Evolutionary conservation across 805 yeast species (phyloP), one percentile per base, ranked within the genome.

Genomic region (Monosporozyma aerobia): DNA sequence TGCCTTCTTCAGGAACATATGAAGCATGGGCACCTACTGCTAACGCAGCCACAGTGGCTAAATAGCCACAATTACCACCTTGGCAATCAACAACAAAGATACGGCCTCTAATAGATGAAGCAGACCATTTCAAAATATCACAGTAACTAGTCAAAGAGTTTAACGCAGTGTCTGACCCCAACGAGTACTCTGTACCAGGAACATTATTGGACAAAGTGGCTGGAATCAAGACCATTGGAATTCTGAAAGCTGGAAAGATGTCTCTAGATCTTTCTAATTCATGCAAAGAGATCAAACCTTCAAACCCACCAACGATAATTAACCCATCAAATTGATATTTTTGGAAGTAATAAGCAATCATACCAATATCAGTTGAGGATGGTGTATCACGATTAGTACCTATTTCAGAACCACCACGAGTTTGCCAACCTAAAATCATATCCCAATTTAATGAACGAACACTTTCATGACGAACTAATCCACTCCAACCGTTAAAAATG

Each of bases 121-220:
- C 94, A 27, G 85, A 78, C 68, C 86, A 90, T 61, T 84, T 83
- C 48, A 85, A 80, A 13, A 82, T 80, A 65, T 85, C 92, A 74
- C 90, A 84, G 67, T 85, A 85, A 52, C 79, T 76, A 65, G 83
- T 80, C 62, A 85, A 73, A 39, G 83, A 75, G 65, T 85, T 85
- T 64, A 85, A 71, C 68, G 90, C 83, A 3, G 92, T 85, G 62
- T 85, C 90, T 44, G 83, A 72, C 48, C 92, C 92, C 51, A 85
- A 67, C 0, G 90, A 83, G 66, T 83, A 85, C 68, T 85, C 90
- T 2, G 90, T 81, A 54, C 90, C 92, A 39, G 92, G 92, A 52
- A 85, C 92, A 61, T 85, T 85, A 62, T 85, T 85, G n/a, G 90
- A 84, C 51, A 86, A 78, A 9, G 92, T 86, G 33, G 92, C 88